These are phyloP conservation scores for Macrophomina tecta DNA, from an alignment of 2,329 filamentous ascomycete genomes.

Conservation along the genomic window DNA sequence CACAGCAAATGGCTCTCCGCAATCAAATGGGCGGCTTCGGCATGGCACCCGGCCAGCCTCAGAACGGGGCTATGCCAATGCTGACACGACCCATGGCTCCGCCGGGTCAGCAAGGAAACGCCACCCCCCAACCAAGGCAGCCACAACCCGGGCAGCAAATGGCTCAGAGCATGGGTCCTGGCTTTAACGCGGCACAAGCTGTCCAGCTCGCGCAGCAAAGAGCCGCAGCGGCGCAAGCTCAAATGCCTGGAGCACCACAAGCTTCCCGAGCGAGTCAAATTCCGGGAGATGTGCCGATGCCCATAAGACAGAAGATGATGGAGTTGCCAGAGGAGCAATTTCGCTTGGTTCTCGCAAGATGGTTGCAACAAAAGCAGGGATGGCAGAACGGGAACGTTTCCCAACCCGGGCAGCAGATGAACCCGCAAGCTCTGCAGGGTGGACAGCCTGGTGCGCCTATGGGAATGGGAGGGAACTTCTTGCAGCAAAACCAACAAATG, in stretches of 20 bases:
- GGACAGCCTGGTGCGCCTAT: slow-evolving; percentile 38
- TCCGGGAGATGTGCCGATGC: slow-evolving; percentile 38
- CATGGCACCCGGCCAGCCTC: slow-evolving; percentile 46
- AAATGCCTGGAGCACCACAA: slow-evolving; percentile 38
- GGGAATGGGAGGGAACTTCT: slow-evolving; percentile 36
- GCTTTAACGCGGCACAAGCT: slow-evolving; percentile 38
- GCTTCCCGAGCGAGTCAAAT: slow-evolving; percentile 43
- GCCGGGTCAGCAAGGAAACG: slow-evolving; percentile 49
- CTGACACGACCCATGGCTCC: slow-evolving; percentile 56
- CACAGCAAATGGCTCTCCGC: slow-evolving; percentile 47
- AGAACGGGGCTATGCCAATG: slow-evolving; percentile 55
- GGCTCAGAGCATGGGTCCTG: slow-evolving; percentile 36
- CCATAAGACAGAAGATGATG: slow-evolving; percentile 42
- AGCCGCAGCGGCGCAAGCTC: slow-evolving; percentile 36
- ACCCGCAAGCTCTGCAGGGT: slow-evolving; percentile 35
- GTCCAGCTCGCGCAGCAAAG: slow-evolving; percentile 45
- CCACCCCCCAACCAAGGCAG: slow-evolving; percentile 43
- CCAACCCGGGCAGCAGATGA: slow-evolving; percentile 42
- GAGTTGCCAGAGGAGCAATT: slow-evolving; percentile 44
- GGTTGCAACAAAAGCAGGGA: slow-evolving; percentile 7
- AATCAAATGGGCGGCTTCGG: slow-evolving; percentile 55
- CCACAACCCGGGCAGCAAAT: slow-evolving; percentile 44
- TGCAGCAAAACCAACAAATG: slow-evolving; percentile 34
- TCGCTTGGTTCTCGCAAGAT: slow-evolving; percentile 21
- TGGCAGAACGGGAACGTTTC: slow-evolving; percentile 7